These are phyloP conservation scores for Termitomyces sp. DNA, from an alignment of 768 basidiomycete species.

Conservation along the genomic window DNA sequence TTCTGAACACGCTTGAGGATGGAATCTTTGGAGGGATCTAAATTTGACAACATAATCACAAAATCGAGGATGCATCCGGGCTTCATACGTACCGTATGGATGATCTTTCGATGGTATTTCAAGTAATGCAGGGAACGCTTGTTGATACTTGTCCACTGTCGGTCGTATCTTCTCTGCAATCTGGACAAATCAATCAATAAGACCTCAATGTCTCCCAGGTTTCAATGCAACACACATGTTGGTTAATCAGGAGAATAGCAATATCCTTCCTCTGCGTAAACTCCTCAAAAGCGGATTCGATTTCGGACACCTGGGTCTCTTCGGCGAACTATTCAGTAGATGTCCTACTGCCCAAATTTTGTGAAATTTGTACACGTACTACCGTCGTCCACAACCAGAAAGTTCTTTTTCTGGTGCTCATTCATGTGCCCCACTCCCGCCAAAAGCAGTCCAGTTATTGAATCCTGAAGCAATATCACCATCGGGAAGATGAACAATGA, in stretches of 20 bases:
- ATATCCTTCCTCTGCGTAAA: slow-evolving; percentile 94
- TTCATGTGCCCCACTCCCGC: slow-evolving; percentile 94
- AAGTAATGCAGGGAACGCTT: slow-evolving; percentile 92
- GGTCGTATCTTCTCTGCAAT: slow-evolving; percentile 97
- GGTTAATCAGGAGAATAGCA: slow-evolving; percentile 96
- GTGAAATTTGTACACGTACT: slow-evolving; percentile 52
- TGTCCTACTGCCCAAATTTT: not conserved
- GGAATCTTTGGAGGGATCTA: slow-evolving; percentile 95
- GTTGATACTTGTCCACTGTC: slow-evolving; percentile 90
- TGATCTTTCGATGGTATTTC: slow-evolving; percentile 99
- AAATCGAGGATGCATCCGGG: not conserved
- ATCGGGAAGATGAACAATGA: not conserved
- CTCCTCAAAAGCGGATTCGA: slow-evolving; percentile 91
- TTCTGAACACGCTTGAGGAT: slow-evolving; percentile 96
- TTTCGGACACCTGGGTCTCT: slow-evolving; percentile 90
- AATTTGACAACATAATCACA: not conserved
- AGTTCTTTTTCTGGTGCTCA: slow-evolving; percentile 94
- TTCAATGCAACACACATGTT: slow-evolving; percentile 66
- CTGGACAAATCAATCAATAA: slow-evolving; percentile 36
- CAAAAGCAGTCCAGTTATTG: slow-evolving; percentile 91
- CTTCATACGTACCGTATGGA: slow-evolving; percentile 73
- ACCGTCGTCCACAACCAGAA: slow-evolving; percentile 89
- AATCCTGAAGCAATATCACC: slow-evolving; percentile 58
- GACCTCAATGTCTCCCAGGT: not conserved
- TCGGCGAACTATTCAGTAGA: not conserved